Conservation (phyloP, 495 filamentous ascomycete genomes). For the Letharia columbiana region DNA sequence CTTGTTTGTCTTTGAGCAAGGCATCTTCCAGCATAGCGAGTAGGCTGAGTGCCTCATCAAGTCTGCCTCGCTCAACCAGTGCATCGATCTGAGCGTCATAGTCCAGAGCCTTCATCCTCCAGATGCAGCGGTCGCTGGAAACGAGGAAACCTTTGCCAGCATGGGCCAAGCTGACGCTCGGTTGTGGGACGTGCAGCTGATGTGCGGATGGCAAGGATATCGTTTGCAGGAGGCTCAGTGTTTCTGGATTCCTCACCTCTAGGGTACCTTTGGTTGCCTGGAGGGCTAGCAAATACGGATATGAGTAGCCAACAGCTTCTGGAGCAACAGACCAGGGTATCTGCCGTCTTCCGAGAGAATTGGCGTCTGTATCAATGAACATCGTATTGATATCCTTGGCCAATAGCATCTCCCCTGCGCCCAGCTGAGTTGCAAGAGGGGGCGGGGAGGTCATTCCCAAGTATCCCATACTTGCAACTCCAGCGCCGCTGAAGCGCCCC, state of each 20-base stretch:
- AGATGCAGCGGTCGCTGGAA: constrained; percentile 76
- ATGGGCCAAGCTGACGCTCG: constrained; percentile 84
- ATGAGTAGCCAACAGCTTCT: constrained; percentile 86
- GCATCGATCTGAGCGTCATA: constrained; percentile 90
- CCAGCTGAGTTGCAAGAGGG: constrained; percentile 73
- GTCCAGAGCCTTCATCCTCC: constrained; percentile 89
- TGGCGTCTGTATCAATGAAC: constrained; percentile 78
- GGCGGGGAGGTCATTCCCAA: constrained; percentile 85
- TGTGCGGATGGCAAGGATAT: constrained; percentile 71
- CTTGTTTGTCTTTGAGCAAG: constrained; percentile 71
- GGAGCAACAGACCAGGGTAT: constrained; percentile 86
- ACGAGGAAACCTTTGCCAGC: constrained; percentile 93
- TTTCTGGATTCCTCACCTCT: constrained; percentile 89
- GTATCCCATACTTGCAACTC: constrained; percentile 78
- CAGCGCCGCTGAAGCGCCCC: constrained; percentile 57
- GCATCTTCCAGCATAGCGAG: constrained; percentile 87
- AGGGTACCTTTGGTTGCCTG: constrained; percentile 79
- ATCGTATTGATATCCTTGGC: constrained; percentile 94
- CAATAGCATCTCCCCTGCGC: constrained; percentile 74
- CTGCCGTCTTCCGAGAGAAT: constrained; percentile 73
- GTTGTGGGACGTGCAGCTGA: constrained; percentile 84
- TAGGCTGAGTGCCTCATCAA: constrained; percentile 90
- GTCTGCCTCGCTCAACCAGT: constrained; percentile 62
- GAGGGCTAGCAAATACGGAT: constrained; percentile 86
- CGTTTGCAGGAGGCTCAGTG: constrained; percentile 75